A percentile compares a stretch with the other conserved stretches of the same genome.
These are phyloP conservation scores for Spinacia oleracea DNA, from an alignment of 179 eudicot species.

Conservation along the genomic window DNA sequence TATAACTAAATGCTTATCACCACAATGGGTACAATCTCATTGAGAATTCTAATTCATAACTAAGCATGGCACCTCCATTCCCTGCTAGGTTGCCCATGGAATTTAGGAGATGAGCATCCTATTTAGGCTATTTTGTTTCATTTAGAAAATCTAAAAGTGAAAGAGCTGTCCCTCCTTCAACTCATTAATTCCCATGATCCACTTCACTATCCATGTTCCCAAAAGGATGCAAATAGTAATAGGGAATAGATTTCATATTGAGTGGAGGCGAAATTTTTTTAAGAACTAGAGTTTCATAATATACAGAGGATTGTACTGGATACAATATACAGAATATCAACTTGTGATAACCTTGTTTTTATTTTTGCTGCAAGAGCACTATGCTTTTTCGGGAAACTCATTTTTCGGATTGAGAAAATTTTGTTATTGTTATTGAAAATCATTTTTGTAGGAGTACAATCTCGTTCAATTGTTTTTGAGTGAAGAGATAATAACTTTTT, in stretches of 20 bases:
- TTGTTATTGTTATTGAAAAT: not conserved
- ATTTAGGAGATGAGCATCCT: no score
- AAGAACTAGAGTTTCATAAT: not conserved
- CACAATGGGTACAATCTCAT: not conserved
- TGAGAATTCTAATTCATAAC: not conserved
- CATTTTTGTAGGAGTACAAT: not conserved
- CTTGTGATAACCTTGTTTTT: not conserved
- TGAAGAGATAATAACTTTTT: not conserved
- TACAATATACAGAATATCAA: not conserved
- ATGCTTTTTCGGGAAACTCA: not conserved
- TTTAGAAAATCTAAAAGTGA: not conserved
- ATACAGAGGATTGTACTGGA: not conserved
- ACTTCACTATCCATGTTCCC: not conserved
- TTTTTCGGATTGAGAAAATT: not conserved
- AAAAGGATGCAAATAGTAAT: not conserved
- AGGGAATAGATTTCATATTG: not conserved
- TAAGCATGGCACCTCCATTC: not conserved
- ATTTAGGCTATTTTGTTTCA: no score
- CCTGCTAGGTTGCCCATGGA: no score
- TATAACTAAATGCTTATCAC: slow-evolving; percentile 22
- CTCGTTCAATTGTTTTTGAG: not conserved
- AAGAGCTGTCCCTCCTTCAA: not conserved
- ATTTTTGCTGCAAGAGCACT: not conserved
- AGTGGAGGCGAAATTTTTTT: not conserved
- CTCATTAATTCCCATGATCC: not conserved